These are phyloP conservation scores for Fomitopsis serialis DNA, from an alignment of 768 basidiomycete genomes.

Conservation along the genomic window DNA sequence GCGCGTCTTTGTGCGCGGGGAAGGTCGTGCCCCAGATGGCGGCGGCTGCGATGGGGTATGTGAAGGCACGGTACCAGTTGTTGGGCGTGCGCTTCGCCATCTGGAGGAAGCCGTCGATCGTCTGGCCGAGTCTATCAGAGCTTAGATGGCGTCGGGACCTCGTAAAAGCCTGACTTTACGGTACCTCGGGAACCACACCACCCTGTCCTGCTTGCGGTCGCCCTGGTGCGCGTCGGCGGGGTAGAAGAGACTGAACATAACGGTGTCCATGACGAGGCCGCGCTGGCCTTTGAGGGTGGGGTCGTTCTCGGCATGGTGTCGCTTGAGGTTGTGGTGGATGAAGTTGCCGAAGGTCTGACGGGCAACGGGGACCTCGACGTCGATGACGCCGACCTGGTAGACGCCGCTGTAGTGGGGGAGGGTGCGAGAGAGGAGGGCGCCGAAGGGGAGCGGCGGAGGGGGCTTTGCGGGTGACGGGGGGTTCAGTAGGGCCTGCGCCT, in stretches of 20 bases:
- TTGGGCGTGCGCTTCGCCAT: conserved; percentile 27
- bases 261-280: conserved; percentile 24
- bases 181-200: conserved; percentile 26
- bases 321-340: conserved; percentile 17
- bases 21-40: conserved; percentile 28
- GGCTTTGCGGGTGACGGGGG: not conserved
- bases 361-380: conserved; percentile 26
- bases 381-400: conserved; percentile 27
- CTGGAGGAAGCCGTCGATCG: conserved; percentile 26
- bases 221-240: conserved; percentile 15
- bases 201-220: not conserved
- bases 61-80: conserved; percentile 16
- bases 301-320: conserved; percentile 8
- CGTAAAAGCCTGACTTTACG: not conserved
- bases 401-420: conserved; percentile 26
- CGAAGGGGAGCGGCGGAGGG: conserved; percentile 16
- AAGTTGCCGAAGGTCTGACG: conserved; percentile 22
- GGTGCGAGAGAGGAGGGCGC: conserved; percentile 23
- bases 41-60: conserved; percentile 21
- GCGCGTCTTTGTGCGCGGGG: conserved; percentile 23
- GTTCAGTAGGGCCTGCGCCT: not conserved
- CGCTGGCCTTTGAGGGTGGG: conserved; percentile 1
- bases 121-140: conserved; percentile 23
- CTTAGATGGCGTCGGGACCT: not conserved
- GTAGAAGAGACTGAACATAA: conserved; percentile 29